Evolutionary conservation across 306 rosid genomes (phyloP).

Genomic region (Fragaria iinumae): DNA sequence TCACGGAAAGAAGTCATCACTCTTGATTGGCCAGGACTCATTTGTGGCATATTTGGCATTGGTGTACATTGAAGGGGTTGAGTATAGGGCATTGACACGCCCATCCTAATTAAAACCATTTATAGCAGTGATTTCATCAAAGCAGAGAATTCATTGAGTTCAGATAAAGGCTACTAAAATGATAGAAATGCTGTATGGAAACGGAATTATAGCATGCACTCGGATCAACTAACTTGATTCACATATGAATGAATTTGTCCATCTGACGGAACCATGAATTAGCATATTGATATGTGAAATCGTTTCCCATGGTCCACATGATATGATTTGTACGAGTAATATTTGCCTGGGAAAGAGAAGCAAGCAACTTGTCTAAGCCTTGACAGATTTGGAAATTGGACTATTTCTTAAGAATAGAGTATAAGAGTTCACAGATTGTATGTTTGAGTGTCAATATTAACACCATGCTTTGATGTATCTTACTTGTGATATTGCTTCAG

Average conservation of each 20-base stretch:
- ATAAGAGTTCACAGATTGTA: no score
- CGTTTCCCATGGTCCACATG: conserved; percentile 97
- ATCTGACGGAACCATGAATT: conserved; percentile 88
- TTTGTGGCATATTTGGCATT: conserved; percentile 74
- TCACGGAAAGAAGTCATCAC: conserved; percentile 87
- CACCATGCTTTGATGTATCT: not conserved
- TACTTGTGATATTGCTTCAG: conserved; percentile 78
- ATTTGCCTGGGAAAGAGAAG: conserved; percentile 52
- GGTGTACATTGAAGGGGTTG: conserved; percentile 84
- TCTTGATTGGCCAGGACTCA: conserved; percentile 78
- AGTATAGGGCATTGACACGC: conserved; percentile 78
- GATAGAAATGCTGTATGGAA: no score
- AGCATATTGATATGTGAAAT: conserved; percentile 85
- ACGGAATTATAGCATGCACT: no score
- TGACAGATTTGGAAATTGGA: conserved; percentile 27
- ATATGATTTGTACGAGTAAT: conserved; percentile 80
- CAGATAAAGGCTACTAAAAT: no score
- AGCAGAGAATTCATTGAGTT: not conserved
- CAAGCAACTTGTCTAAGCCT: not conserved
- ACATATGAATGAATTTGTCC: conserved; percentile 92
- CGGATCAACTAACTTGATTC: conserved; percentile 51
- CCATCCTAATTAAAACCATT: conserved; percentile 54
- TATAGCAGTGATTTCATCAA: not conserved
- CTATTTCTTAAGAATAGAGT: no score
- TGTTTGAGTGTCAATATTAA: not conserved